Conservation (phyloP, 2,329 filamentous ascomycete genomes). For the Trichoderma sp. region DNA sequence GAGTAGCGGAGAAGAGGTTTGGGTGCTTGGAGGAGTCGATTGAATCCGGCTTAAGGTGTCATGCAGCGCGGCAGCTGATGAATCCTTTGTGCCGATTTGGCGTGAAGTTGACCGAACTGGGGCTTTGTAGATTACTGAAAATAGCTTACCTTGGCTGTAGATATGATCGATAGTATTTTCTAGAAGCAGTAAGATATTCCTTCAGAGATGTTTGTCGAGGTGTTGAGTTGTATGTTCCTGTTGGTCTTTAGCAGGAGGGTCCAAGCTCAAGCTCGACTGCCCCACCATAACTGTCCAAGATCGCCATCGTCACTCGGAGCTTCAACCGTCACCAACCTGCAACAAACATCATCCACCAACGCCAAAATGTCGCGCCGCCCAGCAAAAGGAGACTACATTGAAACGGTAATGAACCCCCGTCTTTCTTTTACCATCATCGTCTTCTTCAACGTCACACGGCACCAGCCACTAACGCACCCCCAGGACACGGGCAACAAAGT, state of each 20-base stretch:
- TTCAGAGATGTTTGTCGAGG: not conserved
- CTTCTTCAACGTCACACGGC: not conserved
- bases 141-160: not conserved
- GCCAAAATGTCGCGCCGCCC: conserved; percentile 72
- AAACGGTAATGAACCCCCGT: conserved; percentile 66
- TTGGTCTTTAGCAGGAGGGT: not conserved
- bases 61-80: conserved; percentile 8
- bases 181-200: too few species aligned
- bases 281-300: not conserved
- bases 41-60: not conserved
- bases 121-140: too few species aligned
- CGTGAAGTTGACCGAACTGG: too few species aligned
- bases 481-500: conserved; percentile 99
- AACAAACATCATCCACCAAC: not conserved
- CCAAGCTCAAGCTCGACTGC: conserved; percentile 25
- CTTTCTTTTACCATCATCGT: not conserved
- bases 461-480: not conserved
- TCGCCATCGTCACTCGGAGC: not conserved
- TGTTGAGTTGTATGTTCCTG: not conserved
- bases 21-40: not conserved
- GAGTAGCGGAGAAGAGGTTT: not conserved
- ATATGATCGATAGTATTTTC: not conserved
- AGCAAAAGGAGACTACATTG: conserved; percentile 90
- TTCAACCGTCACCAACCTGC: not conserved
- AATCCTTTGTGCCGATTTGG: not conserved